These are phyloP conservation scores for Geoglossum glabrum DNA, from an alignment of 495 filamentous ascomycete species.

Conservation along the genomic window DNA sequence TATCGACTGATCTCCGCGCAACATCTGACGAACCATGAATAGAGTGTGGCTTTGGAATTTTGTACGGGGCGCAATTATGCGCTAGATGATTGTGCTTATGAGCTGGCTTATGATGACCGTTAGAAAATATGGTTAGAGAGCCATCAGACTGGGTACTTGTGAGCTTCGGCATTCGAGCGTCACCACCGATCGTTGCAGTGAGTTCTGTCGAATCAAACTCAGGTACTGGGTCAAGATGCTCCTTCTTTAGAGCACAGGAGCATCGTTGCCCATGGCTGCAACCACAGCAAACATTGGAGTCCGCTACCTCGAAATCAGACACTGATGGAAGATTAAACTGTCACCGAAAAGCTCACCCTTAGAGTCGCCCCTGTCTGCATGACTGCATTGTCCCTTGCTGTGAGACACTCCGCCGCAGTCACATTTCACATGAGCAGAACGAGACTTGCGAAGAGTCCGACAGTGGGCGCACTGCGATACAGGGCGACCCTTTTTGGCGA, in stretches of 20 bases:
- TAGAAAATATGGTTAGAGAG: conserved; percentile 65
- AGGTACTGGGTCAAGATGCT: conserved; percentile 49
- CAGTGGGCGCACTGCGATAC: conserved; percentile 98
- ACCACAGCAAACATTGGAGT: conserved; percentile 48
- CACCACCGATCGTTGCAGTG: conserved; percentile 24
- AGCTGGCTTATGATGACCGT: conserved; percentile 84
- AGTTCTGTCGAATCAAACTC: conserved; percentile 35
- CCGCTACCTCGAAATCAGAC: conserved; percentile 30
- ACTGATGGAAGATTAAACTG: conserved; percentile 14
- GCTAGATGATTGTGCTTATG: conserved; percentile 76
- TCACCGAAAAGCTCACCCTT: conserved; percentile 37
- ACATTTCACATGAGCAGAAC: conserved; percentile 87
- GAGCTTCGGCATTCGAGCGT: conserved; percentile 47
- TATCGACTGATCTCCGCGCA: conserved; percentile 50
- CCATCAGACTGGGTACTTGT: conserved; percentile 71
- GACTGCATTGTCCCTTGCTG: conserved; percentile 40
- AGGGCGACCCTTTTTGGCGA: conserved; percentile 96
- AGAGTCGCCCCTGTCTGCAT: conserved; percentile 28
- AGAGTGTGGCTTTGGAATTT: conserved; percentile 51
- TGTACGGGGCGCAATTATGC: conserved; percentile 66
- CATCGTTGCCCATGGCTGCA: conserved; percentile 85
- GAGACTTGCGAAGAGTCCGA: conserved; percentile 89
- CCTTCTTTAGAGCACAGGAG: conserved; percentile 83
- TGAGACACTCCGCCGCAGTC: conserved; percentile 88
- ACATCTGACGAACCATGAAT: conserved; percentile 38